phyloP scores from a whole-genome alignment of 805 yeast species.

The Ogataea ganodermae region DNA sequence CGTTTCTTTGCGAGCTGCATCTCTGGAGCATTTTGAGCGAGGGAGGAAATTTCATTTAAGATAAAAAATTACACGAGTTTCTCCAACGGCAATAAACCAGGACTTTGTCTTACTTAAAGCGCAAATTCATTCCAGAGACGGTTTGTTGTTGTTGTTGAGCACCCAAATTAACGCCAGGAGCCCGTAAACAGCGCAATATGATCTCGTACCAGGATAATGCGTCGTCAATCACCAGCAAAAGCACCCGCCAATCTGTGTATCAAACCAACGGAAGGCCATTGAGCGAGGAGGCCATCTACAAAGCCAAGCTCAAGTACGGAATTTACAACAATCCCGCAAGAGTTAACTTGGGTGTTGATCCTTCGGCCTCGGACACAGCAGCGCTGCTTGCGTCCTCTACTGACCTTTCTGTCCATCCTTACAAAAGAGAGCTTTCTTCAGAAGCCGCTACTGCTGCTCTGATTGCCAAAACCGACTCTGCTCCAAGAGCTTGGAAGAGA shows the following conservation, averaged over 20 bases:
- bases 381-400: conserved; percentile 73
- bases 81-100: not conserved
- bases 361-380: conserved; percentile 73
- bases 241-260: conserved; percentile 48
- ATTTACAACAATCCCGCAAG: conserved; percentile 54
- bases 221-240: conserved; percentile 32
- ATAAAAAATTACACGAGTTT: conserved; percentile 6
- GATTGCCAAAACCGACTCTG: conserved; percentile 46
- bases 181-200: conserved; percentile 15
- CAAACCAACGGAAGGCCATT: conserved; percentile 71
- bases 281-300: conserved; percentile 73
- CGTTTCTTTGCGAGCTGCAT: conserved; percentile 4
- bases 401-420: conserved; percentile 63
- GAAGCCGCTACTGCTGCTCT: conserved; percentile 71
- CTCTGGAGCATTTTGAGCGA: conserved; percentile 6
- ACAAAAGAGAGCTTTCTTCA: conserved; percentile 57
- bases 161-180: not conserved
- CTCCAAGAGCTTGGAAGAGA: conserved; percentile 52
- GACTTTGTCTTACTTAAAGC: not conserved
- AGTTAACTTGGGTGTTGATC: conserved; percentile 60
- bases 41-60: conserved; percentile 5
- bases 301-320: conserved; percentile 72
- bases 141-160: not conserved
- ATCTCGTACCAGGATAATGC: conserved; percentile 32
- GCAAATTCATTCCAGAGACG: not conserved